A percentile compares a stretch with the other conserved stretches of the same genome.
These are phyloP conservation scores for Podospora didyma DNA, from an alignment of 495 filamentous ascomycete genomes.

Conservation along the genomic window DNA sequence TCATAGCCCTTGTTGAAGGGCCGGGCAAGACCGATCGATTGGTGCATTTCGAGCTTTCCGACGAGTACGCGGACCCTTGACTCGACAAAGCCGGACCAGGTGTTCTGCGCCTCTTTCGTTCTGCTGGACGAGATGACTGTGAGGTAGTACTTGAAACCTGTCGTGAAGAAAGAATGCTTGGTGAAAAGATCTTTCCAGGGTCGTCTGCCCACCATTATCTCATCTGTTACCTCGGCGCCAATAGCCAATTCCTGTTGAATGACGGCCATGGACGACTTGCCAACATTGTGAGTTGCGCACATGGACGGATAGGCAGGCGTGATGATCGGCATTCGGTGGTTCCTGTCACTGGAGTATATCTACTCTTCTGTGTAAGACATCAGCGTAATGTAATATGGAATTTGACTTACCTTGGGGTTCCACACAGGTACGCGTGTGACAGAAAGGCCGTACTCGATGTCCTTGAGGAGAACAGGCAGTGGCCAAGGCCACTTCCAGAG, in stretches of 20 bases:
- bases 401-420: slow-evolving; percentile 75
- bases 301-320: slow-evolving; percentile 94
- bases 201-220: slow-evolving; percentile 67
- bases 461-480: slow-evolving; percentile 80
- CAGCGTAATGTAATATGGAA: slow-evolving; percentile 15
- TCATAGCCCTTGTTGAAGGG: slow-evolving; percentile 93
- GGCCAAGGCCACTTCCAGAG: slow-evolving; percentile 94
- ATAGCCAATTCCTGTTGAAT: slow-evolving; percentile 79
- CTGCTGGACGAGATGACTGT: slow-evolving; percentile 81
- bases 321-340: slow-evolving; percentile 94
- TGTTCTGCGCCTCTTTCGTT: slow-evolving; percentile 76
- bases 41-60: slow-evolving; percentile 68
- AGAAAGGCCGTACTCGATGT: slow-evolving; percentile 76
- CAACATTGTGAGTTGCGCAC: slow-evolving; percentile 94
- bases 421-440: slow-evolving; percentile 70
- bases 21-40: slow-evolving; percentile 75
- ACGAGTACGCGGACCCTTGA: slow-evolving; percentile 87
- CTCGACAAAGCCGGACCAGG: slow-evolving; percentile 89
- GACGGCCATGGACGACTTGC: slow-evolving; percentile 75
- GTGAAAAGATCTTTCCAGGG: slow-evolving; percentile 85
- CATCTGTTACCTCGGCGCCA: slow-evolving; percentile 71
- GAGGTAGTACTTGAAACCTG: slow-evolving; percentile 91
- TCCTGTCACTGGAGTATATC: slow-evolving; percentile 76
- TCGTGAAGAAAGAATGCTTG: slow-evolving; percentile 87
- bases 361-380: slow-evolving; percentile 37